Conservation (phyloP, 2,329 filamentous ascomycete genomes). For the Hysterium pulicare region DNA sequence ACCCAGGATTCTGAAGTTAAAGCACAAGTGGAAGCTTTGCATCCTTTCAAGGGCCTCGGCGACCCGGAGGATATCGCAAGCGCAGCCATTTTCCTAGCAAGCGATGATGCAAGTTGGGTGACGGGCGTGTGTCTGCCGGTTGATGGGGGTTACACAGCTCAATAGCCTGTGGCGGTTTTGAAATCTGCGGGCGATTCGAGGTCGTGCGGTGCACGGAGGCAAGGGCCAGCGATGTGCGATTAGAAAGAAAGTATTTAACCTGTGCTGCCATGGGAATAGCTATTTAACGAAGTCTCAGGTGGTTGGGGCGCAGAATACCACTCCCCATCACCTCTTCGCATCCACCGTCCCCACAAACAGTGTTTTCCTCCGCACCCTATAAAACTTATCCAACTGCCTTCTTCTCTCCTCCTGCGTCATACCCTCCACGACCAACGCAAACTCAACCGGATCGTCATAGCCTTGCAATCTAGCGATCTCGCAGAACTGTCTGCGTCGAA, state of each 20-base stretch:
- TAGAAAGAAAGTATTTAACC: neutral
- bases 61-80: constrained; percentile 65
- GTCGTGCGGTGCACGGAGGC: no score
- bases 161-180: no score
- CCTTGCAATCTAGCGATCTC: constrained; percentile 80
- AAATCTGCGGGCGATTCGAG: no score
- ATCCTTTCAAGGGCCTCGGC: constrained; percentile 21
- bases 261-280: neutral
- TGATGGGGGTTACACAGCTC: constrained; percentile 40
- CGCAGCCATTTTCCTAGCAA: constrained; percentile 64
- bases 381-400: constrained; percentile 77
- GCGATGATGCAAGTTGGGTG: constrained; percentile 66
- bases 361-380: constrained; percentile 61
- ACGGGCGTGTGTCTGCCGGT: constrained; percentile 66
- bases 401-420: constrained; percentile 83
- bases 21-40: neutral
- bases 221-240: neutral
- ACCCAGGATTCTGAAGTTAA: neutral
- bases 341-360: constrained; percentile 5
- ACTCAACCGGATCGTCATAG: constrained; percentile 72
- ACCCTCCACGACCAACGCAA: constrained; percentile 84
- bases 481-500: constrained; percentile 81
- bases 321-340: neutral
- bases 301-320: no score
- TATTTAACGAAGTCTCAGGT: neutral